Percentiles rank a stretch among this genome's conserved stretches.
phyloP scores from a whole-genome alignment of 2,329 filamentous ascomycete species.

The Microdochium bolleyi region DNA sequence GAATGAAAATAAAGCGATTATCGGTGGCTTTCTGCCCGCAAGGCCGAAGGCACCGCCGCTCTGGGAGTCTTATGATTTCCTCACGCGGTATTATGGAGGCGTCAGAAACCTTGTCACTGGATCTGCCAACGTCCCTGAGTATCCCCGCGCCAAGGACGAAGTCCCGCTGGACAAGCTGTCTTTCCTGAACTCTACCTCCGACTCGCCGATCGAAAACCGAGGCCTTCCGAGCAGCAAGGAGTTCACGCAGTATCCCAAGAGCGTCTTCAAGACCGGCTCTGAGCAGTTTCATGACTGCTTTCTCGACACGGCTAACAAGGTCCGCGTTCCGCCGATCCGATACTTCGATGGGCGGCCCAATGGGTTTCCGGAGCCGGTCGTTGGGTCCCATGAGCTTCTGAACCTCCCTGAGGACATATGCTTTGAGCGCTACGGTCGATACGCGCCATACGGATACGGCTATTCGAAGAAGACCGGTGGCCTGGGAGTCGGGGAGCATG shows the following conservation, averaged over 20 bases:
- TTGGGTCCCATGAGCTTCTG: slow-evolving; percentile 81
- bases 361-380: slow-evolving; percentile 76
- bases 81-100: slow-evolving; percentile 86
- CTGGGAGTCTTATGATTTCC: slow-evolving; percentile 81
- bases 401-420: slow-evolving; percentile 78
- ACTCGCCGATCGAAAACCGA: slow-evolving; percentile 18
- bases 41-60: slow-evolving; percentile 53
- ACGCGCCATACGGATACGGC: slow-evolving; percentile 84
- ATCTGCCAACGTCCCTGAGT: slow-evolving; percentile 67
- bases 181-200: slow-evolving; percentile 23
- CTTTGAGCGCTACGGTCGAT: slow-evolving; percentile 83
- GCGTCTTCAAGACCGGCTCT: slow-evolving; percentile 22
- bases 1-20: slow-evolving; percentile 56
- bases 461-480: slow-evolving; percentile 75
- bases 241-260: slow-evolving; percentile 38
- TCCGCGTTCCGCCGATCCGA: slow-evolving; percentile 61
- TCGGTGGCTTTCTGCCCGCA: slow-evolving; percentile 37
- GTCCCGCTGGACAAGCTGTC: slow-evolving; percentile 31
- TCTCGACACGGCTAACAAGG: slow-evolving; percentile 57
- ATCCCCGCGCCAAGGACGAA: slow-evolving; percentile 61
- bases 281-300: slow-evolving; percentile 68
- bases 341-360: slow-evolving; percentile 71
- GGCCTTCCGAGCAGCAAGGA: slow-evolving; percentile 37
- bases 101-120: slow-evolving; percentile 62
- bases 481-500: slow-evolving; percentile 76